Evolutionary conservation across 2,329 filamentous ascomycete species (phyloP).

Genomic region (Aurifilum marmelostoma): DNA sequence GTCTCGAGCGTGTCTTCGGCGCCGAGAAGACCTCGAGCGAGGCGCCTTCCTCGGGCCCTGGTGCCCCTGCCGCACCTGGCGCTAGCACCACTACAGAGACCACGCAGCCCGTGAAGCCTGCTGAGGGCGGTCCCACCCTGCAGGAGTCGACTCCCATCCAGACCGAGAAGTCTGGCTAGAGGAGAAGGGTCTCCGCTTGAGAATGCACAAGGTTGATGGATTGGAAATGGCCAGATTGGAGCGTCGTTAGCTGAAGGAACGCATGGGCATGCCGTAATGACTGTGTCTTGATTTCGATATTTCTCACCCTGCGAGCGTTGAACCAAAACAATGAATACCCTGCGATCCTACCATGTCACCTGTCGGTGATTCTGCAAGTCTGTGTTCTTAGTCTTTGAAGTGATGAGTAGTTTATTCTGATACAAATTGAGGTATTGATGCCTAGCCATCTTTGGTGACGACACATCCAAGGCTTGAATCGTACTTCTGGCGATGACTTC

Average conservation of each 20-base stretch:
- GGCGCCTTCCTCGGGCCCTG: slow-evolving; percentile 25
- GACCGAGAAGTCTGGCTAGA: slow-evolving; percentile 27
- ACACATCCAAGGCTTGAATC: not conserved
- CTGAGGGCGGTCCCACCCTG: slow-evolving; percentile 26
- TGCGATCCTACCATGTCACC: not conserved
- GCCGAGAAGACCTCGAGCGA: slow-evolving; percentile 49
- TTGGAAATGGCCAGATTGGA: not conserved
- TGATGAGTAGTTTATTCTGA: not conserved
- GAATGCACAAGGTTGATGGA: not conserved
- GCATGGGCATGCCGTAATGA: slow-evolving; percentile 24
- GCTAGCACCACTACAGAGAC: slow-evolving; percentile 31
- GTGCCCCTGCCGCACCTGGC: slow-evolving; percentile 31
- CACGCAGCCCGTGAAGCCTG: slow-evolving; percentile 24
- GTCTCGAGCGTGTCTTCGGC: slow-evolving; percentile 61
- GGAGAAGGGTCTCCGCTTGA: not conserved
- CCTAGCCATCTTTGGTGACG: not conserved
- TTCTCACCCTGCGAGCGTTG: slow-evolving; percentile 14
- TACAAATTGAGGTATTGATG: not conserved
- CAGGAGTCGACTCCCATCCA: slow-evolving; percentile 27
- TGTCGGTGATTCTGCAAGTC: not conserved
- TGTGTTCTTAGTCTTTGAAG: not conserved
- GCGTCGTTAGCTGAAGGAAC: not conserved
- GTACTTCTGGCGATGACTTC: not conserved
- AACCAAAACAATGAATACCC: slow-evolving; percentile 18
- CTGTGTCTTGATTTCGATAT: slow-evolving; percentile 16